phyloP scores from a whole-genome alignment of 768 basidiomycete genomes.

The Tylopilus intermedius region DNA sequence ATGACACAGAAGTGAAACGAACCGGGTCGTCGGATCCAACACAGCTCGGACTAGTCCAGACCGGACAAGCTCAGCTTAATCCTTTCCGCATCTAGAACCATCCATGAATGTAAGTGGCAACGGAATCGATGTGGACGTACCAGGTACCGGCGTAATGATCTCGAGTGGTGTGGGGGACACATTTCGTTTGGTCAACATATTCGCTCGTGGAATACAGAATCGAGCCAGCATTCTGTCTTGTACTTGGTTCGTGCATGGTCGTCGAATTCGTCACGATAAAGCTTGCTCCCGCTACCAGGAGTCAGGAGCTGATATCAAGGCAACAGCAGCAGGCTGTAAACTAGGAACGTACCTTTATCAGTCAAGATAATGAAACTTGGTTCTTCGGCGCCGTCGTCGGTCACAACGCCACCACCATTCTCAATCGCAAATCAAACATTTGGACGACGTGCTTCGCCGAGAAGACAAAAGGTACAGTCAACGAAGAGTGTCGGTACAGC shows the following conservation, averaged over 20 bases:
- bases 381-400: slow-evolving; percentile 40
- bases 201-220: slow-evolving; percentile 76
- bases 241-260: slow-evolving; percentile 46
- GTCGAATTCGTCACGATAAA: slow-evolving; percentile 57
- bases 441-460: slow-evolving; percentile 62
- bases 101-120: neutral
- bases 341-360: slow-evolving; percentile 56
- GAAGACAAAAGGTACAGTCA: slow-evolving; percentile 51
- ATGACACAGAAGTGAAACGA: neutral
- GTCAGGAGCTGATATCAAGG: neutral
- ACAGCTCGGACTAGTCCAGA: slow-evolving; percentile 62
- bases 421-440: slow-evolving; percentile 60
- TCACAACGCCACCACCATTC: slow-evolving; percentile 50
- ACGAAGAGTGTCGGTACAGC: slow-evolving; percentile 39
- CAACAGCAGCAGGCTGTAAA: neutral
- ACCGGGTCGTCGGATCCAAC: slow-evolving; percentile 45
- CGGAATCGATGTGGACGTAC: slow-evolving; percentile 30
- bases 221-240: slow-evolving; percentile 92
- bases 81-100: slow-evolving; percentile 46
- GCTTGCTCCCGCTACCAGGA: slow-evolving; percentile 57
- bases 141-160: slow-evolving; percentile 52
- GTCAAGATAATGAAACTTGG: slow-evolving; percentile 67
- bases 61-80: slow-evolving; percentile 70
- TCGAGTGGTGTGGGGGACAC: slow-evolving; percentile 65
- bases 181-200: slow-evolving; percentile 56